Percentiles rank a stretch among this genome's conserved stretches.
Evolutionary conservation across 2,329 filamentous ascomycete species (phyloP).

Genomic region (Bipolaris victoriae): DNA sequence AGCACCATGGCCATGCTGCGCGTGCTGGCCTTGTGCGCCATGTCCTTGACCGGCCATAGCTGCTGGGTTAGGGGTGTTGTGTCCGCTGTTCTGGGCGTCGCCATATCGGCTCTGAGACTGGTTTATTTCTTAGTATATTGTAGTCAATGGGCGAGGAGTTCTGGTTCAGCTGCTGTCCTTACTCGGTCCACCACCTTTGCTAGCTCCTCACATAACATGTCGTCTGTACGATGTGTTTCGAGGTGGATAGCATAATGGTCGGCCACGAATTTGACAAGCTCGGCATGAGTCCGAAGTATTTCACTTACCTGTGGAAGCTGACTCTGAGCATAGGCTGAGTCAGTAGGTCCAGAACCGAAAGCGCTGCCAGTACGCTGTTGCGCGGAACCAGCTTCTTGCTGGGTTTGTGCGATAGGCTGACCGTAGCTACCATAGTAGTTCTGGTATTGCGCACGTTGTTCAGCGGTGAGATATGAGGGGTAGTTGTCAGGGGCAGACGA

Average conservation of each 20-base stretch:
- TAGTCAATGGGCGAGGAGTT: background rate
- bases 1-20: constrained; percentile 54
- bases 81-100: constrained; percentile 83
- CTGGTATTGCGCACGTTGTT: constrained; percentile 73
- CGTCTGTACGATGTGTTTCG: constrained; percentile 5
- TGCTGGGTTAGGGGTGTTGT: constrained; percentile 87
- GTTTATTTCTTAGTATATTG: constrained; percentile 23
- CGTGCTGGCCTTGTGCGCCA: constrained; percentile 54
- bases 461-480: constrained; percentile 83
- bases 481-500: constrained; percentile 80
- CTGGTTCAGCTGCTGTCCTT: constrained; percentile 10
- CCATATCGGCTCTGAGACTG: constrained; percentile 71
- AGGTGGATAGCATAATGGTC: constrained; percentile 9
- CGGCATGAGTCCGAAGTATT: background rate
- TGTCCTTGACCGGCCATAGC: constrained; percentile 62
- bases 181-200: constrained; percentile 8
- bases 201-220: constrained; percentile 11
- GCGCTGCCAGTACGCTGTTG: constrained; percentile 80
- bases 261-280: constrained; percentile 5
- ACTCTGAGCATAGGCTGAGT: constrained; percentile 68
- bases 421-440: constrained; percentile 67
- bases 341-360: constrained; percentile 68
- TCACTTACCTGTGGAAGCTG: constrained; percentile 61
- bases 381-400: constrained; percentile 71
- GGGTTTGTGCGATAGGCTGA: constrained; percentile 60